Percentiles rank a stretch among this genome's conserved stretches.
These are phyloP conservation scores for Ochromonas danica DNA, from an alignment of 108 stramenopile genomes.

Conservation along the genomic window DNA sequence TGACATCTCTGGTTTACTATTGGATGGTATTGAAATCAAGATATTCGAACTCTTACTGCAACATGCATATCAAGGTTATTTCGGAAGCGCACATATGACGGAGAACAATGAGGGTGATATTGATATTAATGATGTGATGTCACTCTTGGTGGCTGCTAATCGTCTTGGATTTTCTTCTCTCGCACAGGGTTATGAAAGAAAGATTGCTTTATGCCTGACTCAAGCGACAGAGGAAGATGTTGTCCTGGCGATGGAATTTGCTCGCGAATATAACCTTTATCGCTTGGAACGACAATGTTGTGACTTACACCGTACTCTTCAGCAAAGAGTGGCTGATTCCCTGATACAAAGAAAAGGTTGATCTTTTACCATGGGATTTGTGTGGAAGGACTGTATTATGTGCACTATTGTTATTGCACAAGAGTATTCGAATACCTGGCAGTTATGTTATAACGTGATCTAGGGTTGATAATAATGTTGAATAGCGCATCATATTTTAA, in stretches of 20 bases:
- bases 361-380: too few species aligned
- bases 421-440: too few species aligned
- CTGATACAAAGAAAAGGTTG: too few species aligned
- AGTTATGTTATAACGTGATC: too few species aligned
- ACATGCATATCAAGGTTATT: neutral
- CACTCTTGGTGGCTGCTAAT: neutral
- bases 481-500: too few species aligned
- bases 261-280: constrained; percentile 8
- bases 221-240: neutral
- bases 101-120: neutral
- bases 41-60: neutral
- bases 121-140: constrained; percentile 3
- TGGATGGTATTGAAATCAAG: constrained; percentile 9
- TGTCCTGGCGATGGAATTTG: neutral
- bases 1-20: neutral
- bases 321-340: too few species aligned
- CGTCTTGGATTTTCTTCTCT: constrained; percentile 7
- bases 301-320: too few species aligned
- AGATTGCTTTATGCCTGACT: neutral
- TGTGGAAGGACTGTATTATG: too few species aligned
- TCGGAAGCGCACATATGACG: neutral
- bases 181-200: constrained; percentile 4
- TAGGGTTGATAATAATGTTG: too few species aligned
- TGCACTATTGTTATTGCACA: too few species aligned
- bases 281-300: constrained; percentile 22